phyloP scores from a whole-genome alignment of 192 early-diverging fungal species.

The Coemansia sp. region DNA sequence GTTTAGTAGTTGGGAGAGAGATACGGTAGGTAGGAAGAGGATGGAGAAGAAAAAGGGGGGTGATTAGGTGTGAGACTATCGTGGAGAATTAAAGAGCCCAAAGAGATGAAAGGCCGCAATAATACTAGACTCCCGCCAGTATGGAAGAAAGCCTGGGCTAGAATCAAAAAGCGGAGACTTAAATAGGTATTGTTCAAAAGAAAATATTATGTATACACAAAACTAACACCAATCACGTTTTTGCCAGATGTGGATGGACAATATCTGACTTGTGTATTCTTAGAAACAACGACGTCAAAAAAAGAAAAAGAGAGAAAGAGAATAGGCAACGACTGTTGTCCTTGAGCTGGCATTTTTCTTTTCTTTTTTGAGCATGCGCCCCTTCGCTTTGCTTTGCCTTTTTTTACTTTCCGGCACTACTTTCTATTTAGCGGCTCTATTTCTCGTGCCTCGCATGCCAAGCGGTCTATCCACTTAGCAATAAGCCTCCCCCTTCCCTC shows the following conservation, averaged over 20 bases:
- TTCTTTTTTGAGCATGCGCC: slow-evolving; percentile 3
- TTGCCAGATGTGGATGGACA: background rate
- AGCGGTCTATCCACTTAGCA: background rate
- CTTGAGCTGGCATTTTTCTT: background rate
- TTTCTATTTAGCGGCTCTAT: slow-evolving; percentile 1
- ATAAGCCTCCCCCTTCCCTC: background rate
- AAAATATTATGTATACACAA: background rate
- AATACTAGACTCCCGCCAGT: slow-evolving; percentile 6
- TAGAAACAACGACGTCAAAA: background rate
- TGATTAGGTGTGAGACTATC: slow-evolving; percentile 6
- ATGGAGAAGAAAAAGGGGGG: background rate
- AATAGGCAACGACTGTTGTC: background rate
- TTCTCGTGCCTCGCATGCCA: background rate
- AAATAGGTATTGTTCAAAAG: background rate
- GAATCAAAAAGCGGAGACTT: slow-evolving; percentile 9
- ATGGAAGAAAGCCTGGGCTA: background rate
- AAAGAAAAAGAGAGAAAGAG: background rate
- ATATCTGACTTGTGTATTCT: background rate
- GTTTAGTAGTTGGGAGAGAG: background rate
- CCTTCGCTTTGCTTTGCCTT: background rate
- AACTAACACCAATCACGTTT: background rate
- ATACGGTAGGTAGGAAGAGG: background rate
- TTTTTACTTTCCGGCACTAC: background rate
- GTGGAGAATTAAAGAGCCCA: slow-evolving; percentile 2
- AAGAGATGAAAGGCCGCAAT: slow-evolving; percentile 6